phyloP scores from a whole-genome alignment of 2,329 filamentous ascomycete species.

The Sporothrix pallida region DNA sequence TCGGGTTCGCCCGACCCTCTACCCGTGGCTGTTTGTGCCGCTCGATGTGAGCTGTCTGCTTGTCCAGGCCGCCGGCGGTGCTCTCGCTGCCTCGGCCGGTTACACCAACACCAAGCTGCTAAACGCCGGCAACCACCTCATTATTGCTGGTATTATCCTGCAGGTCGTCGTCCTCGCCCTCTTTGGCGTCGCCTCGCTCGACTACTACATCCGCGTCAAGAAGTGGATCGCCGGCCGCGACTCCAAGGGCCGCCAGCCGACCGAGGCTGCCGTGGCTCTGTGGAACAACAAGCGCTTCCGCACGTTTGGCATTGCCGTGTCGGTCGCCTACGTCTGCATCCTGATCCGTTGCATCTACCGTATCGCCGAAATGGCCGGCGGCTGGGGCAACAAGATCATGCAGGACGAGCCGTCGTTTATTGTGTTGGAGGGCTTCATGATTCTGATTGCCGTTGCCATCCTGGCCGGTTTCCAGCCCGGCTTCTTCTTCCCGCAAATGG shows the following conservation, averaged over 20 bases:
- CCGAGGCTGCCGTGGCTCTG: constrained; percentile 44
- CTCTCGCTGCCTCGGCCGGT: constrained; percentile 57
- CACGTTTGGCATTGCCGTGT: constrained; percentile 52
- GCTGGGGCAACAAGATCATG: constrained; percentile 69
- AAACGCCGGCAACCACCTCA: constrained; percentile 55
- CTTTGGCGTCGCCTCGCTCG: constrained; percentile 53
- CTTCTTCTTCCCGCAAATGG: constrained; percentile 62
- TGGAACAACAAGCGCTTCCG: constrained; percentile 54
- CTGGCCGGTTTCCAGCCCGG: constrained; percentile 62
- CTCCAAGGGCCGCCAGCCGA: neutral
- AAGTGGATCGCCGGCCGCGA: constrained; percentile 46
- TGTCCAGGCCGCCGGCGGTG: constrained; percentile 64
- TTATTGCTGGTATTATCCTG: constrained; percentile 60
- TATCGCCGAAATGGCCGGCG: constrained; percentile 66
- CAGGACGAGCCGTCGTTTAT: constrained; percentile 65
- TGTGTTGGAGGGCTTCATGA: constrained; percentile 61
- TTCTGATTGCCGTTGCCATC: constrained; percentile 56
- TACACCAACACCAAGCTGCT: constrained; percentile 49
- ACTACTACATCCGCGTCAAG: constrained; percentile 54
- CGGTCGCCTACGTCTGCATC: constrained; percentile 53
- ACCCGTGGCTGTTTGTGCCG: constrained; percentile 64
- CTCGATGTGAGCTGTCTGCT: constrained; percentile 64
- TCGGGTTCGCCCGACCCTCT: constrained; percentile 57
- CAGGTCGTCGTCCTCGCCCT: constrained; percentile 57
- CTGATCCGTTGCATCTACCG: constrained; percentile 62